These are phyloP conservation scores for Kluyveromyces aestuarii DNA, from an alignment of 805 yeast genomes.

Conservation along the genomic window DNA sequence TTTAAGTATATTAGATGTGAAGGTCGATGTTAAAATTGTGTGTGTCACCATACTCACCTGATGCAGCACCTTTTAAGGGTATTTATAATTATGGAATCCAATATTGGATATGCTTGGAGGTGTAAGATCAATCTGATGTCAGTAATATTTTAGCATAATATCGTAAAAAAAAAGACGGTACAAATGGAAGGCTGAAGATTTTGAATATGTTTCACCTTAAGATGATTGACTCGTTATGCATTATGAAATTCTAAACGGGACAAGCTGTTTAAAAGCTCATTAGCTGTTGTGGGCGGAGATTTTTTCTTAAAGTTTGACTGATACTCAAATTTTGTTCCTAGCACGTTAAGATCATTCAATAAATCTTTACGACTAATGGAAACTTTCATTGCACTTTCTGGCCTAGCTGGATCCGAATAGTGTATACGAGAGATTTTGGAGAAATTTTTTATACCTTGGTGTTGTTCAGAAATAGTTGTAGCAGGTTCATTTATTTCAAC, in stretches of 20 bases:
- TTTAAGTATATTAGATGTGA: no score
- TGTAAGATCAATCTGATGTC: no score
- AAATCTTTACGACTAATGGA: slow-evolving; percentile 5
- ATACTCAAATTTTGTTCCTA: not conserved
- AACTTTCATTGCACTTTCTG: not conserved
- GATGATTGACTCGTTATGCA: not conserved
- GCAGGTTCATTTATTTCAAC: not conserved
- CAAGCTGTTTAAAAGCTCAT: not conserved
- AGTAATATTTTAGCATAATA: no score
- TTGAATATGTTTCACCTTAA: not conserved
- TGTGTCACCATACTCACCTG: no score
- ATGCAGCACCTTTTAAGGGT: no score
- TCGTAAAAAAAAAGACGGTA: no score
- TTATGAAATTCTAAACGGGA: not conserved
- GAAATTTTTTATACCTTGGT: not conserved
- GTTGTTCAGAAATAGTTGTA: not conserved
- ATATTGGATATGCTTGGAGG: no score
- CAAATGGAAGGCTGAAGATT: not conserved
- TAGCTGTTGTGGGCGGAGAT: not conserved
- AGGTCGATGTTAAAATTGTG: no score
- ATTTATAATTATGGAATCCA: no score
- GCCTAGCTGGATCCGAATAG: not conserved
- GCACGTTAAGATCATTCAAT: slow-evolving; percentile 4
- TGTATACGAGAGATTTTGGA: not conserved
- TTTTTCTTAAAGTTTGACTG: not conserved